A percentile compares a stretch with the other conserved stretches of the same genome.
phyloP scores from a whole-genome alignment of 768 basidiomycete genomes.

The Leucocoprinus sp. region DNA sequence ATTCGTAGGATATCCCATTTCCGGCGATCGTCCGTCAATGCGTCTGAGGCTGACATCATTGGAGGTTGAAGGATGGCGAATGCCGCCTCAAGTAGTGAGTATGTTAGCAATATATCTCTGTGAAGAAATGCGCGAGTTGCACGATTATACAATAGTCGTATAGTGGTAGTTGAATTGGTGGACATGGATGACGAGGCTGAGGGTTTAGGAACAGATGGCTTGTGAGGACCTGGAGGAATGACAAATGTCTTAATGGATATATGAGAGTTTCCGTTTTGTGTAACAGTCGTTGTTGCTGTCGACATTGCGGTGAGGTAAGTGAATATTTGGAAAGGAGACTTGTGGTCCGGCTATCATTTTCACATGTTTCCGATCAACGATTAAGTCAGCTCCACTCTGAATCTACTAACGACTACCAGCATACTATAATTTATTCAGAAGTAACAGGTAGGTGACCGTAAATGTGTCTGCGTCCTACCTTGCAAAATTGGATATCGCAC shows the following conservation, averaged over 20 bases:
- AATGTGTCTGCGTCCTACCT: too few species aligned
- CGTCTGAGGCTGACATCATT: conserved; percentile 23
- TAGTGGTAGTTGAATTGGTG: conserved; percentile 31
- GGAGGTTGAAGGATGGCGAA: conserved; percentile 51
- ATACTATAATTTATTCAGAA: too few species aligned
- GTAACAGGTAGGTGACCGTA: too few species aligned
- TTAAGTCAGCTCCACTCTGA: conserved; percentile 11
- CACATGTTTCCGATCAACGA: conserved; percentile 12
- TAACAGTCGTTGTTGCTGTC: conserved; percentile 14
- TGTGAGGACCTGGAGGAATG: conserved; percentile 5
- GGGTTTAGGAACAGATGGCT: not conserved
- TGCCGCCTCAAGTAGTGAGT: conserved; percentile 59
- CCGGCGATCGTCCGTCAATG: conserved; percentile 45
- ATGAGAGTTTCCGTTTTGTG: conserved; percentile 7
- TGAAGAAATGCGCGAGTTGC: conserved; percentile 75
- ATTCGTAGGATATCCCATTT: conserved; percentile 88
- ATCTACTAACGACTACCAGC: too few species aligned
- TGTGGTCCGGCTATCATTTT: conserved; percentile 8
- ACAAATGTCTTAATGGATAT: conserved; percentile 7
- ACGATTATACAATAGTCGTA: conserved; percentile 67
- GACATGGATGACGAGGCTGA: not conserved
- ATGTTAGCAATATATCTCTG: conserved; percentile 59
- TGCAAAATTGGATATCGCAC: too few species aligned
- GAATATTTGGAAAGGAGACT: not conserved
- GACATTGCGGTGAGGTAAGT: conserved; percentile 10